Percentiles rank a stretch among this genome's conserved stretches.
These are phyloP conservation scores for Erysiphe pulchra DNA, from an alignment of 2,329 filamentous ascomycete species.

Conservation along the genomic window DNA sequence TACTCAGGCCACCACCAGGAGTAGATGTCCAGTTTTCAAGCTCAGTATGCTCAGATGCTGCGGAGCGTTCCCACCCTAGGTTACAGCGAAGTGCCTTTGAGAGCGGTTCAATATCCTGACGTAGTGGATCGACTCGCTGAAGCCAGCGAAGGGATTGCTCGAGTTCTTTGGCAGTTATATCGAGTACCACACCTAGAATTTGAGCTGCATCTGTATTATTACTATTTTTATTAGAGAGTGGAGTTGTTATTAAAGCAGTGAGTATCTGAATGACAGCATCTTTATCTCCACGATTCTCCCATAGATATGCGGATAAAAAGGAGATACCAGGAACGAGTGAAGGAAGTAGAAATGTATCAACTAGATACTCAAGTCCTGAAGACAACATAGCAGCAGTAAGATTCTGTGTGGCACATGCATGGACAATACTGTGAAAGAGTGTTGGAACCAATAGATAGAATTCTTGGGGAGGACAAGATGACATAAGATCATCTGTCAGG, in stretches of 20 bases:
- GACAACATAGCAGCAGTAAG: constrained; percentile 46
- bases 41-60: constrained; percentile 36
- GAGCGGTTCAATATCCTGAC: constrained; percentile 44
- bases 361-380: constrained; percentile 52
- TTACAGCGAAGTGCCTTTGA: constrained; percentile 35
- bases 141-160: constrained; percentile 41
- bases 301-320: constrained; percentile 46
- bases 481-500: constrained; percentile 57
- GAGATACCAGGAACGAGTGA: constrained; percentile 48
- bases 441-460: constrained; percentile 60
- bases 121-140: constrained; percentile 37
- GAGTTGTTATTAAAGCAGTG: constrained; percentile 39
- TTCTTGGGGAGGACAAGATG: constrained; percentile 56
- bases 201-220: constrained; percentile 28
- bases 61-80: constrained; percentile 31
- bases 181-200: constrained; percentile 47
- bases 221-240: constrained; percentile 35
- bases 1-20: constrained; percentile 27
- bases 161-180: constrained; percentile 42
- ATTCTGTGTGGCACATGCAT: constrained; percentile 38
- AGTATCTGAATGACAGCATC: constrained; percentile 46
- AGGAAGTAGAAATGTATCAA: constrained; percentile 59
- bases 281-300: constrained; percentile 38
- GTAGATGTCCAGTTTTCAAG: constrained; percentile 39
- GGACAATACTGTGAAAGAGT: constrained; percentile 48